phyloP scores from a whole-genome alignment of 768 basidiomycete genomes.

The Calvatia gigantea region DNA sequence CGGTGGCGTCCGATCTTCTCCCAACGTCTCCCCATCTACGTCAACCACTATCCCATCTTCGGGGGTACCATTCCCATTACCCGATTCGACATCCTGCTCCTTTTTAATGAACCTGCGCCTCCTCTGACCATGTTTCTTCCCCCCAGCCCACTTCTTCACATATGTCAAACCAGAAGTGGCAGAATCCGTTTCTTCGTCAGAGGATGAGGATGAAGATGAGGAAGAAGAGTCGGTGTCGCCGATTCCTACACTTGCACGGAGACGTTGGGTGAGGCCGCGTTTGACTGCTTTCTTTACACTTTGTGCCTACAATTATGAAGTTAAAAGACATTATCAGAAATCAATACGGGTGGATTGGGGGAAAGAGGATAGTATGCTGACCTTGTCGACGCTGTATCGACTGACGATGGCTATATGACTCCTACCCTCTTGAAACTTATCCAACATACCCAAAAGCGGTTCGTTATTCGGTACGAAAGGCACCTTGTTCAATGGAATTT shows the following conservation, averaged over 20 bases:
- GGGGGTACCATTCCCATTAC: neutral
- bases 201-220: conserved; percentile 35
- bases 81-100: neutral
- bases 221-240: conserved; percentile 60
- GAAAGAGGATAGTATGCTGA: conserved; percentile 14
- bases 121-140: conserved; percentile 13
- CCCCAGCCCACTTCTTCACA: conserved; percentile 2
- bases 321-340: neutral
- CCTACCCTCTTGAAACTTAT: conserved; percentile 86
- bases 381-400: conserved; percentile 67
- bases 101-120: conserved; percentile 14
- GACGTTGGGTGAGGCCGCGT: conserved; percentile 71
- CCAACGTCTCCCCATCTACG: conserved; percentile 27
- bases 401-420: conserved; percentile 92
- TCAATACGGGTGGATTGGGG: too few species aligned
- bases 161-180: conserved; percentile 6
- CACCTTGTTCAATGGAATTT: conserved; percentile 82
- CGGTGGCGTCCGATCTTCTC: conserved; percentile 15
- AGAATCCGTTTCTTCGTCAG: conserved; percentile 26
- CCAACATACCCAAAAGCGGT: conserved; percentile 78
- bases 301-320: conserved; percentile 47
- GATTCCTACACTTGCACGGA: conserved; percentile 73
- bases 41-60: conserved; percentile 12
- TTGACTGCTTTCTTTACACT: conserved; percentile 84
- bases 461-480: conserved; percentile 86